These are phyloP conservation scores for Parmelia sp. DNA, from an alignment of 495 filamentous ascomycete species.

Conservation along the genomic window DNA sequence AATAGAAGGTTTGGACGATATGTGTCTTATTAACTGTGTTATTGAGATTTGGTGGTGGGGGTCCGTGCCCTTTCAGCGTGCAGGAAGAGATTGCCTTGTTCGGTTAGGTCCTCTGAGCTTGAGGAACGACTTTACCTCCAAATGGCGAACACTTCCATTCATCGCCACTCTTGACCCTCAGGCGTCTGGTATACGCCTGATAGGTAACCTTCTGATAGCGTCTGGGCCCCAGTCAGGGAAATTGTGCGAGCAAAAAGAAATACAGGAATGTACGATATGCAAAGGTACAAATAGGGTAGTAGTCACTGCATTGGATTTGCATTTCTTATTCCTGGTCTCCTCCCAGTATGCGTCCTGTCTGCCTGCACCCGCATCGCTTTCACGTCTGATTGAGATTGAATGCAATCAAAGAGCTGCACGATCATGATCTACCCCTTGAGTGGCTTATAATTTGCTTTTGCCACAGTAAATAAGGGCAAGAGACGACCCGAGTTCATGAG, in stretches of 20 bases:
- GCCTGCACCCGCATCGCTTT: neutral
- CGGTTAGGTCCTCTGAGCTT: slow-evolving; percentile 5
- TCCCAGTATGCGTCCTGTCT: neutral
- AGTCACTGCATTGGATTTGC: neutral
- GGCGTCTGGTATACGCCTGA: neutral
- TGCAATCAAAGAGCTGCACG: neutral
- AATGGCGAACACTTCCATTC: slow-evolving; percentile 14
- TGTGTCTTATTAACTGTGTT: neutral
- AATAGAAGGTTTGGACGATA: no score
- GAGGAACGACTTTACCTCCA: slow-evolving; percentile 14
- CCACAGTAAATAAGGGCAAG: neutral
- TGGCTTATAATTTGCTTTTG: neutral
- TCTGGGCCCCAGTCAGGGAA: neutral
- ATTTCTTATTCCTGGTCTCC: neutral
- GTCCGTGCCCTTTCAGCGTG: neutral
- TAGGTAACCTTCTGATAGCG: neutral
- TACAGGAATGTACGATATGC: neutral
- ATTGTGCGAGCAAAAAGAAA: neutral
- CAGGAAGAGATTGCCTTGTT: slow-evolving; percentile 18
- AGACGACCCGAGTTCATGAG: neutral
- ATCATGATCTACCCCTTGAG: neutral
- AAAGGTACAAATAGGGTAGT: slow-evolving; percentile 5
- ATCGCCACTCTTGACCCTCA: neutral
- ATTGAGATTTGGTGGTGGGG: neutral
- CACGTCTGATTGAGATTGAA: neutral